Conservation (phyloP, 148 eudicot species). For the Nyssa sinensis region DNA sequence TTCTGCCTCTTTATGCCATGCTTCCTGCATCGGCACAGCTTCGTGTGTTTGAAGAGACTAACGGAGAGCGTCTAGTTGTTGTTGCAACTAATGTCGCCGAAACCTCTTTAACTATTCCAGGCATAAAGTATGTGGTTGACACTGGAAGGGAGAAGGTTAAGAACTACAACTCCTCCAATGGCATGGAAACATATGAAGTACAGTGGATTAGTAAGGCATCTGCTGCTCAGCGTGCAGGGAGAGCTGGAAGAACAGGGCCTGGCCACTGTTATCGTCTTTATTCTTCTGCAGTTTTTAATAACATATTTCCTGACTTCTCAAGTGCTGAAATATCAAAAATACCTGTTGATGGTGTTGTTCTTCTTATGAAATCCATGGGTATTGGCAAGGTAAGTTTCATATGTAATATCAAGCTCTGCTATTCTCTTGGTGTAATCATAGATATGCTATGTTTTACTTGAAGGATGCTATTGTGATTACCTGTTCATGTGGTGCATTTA, state of each 20-base stretch:
- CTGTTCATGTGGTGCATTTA: not conserved
- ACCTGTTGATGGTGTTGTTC: conserved; percentile 90
- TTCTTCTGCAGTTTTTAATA: conserved; percentile 62
- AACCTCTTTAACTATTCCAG: conserved; percentile 92
- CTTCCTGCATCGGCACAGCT: conserved; percentile 83
- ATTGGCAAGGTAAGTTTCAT: conserved; percentile 49
- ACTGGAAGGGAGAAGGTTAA: conserved; percentile 93
- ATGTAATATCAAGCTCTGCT: not conserved
- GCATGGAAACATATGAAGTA: conserved; percentile 85
- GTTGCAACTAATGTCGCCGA: conserved; percentile 97
- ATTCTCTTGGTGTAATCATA: not conserved
- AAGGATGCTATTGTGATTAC: not conserved
- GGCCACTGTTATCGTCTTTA: conserved; percentile 93
- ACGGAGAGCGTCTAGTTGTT: conserved; percentile 80
- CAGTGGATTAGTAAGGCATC: conserved; percentile 96
- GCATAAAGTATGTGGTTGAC: conserved; percentile 91
- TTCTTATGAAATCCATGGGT: conserved; percentile 84
- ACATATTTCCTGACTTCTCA: conserved; percentile 63
- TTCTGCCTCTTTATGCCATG: conserved; percentile 94
- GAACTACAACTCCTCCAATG: conserved; percentile 66
- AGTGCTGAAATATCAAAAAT: conserved; percentile 72
- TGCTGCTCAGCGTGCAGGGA: conserved; percentile 88
- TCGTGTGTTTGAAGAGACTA: conserved; percentile 64
- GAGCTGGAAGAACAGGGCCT: conserved; percentile 98
- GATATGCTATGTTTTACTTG: not conserved